Percentiles rank a stretch among this genome's conserved stretches.
These are phyloP conservation scores for Oryza punctata DNA, from an alignment of 176 grass and related monocot species.

Conservation along the genomic window DNA sequence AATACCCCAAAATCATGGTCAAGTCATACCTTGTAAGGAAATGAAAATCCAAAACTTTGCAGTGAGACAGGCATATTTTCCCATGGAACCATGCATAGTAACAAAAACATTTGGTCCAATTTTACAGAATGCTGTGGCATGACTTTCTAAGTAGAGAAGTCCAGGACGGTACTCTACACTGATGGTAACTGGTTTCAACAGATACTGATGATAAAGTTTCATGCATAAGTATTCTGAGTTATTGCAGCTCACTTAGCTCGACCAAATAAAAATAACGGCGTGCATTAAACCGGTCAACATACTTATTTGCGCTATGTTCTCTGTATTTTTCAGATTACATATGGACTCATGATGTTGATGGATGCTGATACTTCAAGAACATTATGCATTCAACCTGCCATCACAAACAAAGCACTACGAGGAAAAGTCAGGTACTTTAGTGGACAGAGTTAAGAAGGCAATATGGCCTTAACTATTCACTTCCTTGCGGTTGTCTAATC, in stretches of 20 bases:
- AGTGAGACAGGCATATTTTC: background rate
- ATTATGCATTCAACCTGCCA: background rate
- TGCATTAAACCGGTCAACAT: background rate
- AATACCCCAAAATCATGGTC: background rate
- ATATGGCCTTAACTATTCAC: background rate
- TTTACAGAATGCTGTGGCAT: background rate
- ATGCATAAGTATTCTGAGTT: background rate
- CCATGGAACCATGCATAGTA: conserved; percentile 7
- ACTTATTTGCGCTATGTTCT: background rate
- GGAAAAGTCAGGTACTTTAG: conserved; percentile 1
- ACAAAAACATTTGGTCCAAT: background rate
- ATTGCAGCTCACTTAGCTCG: background rate
- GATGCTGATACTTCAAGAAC: background rate
- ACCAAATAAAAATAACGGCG: background rate
- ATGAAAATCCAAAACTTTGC: background rate
- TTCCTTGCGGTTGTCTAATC: background rate
- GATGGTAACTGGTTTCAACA: conserved; percentile 5
- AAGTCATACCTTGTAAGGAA: conserved; percentile 1
- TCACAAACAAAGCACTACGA: background rate
- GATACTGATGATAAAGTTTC: background rate
- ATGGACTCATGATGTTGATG: background rate
- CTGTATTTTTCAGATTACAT: conserved; percentile 25
- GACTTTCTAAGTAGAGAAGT: background rate
- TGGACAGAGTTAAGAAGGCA: background rate
- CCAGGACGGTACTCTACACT: background rate